Percentiles rank a stretch among this genome's conserved stretches.
Evolutionary conservation across 805 yeast genomes (phyloP).

Genomic region (Myxozyma kluyveri): DNA sequence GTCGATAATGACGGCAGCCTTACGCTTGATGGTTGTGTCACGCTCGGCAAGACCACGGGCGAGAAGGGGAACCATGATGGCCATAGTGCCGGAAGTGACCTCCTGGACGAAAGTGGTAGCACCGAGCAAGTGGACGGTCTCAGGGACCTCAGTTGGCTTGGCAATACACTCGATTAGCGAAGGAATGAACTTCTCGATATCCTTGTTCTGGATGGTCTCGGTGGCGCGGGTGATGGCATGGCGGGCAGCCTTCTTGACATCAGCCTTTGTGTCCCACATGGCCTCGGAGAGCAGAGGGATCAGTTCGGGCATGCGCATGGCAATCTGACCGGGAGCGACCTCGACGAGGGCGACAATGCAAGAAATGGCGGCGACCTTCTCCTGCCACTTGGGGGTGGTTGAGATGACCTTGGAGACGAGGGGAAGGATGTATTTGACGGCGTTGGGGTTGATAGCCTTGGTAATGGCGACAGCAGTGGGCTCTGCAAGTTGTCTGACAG

Average conservation of each 20-base stretch:
- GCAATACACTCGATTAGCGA: constrained; percentile 95
- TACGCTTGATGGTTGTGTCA: constrained; percentile 99
- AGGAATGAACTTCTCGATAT: constrained; percentile 98
- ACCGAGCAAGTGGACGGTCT: constrained; percentile 98
- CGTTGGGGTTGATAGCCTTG: constrained; percentile 81
- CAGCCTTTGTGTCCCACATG: constrained; percentile 99
- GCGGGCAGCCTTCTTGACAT: constrained; percentile 95
- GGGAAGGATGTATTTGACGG: constrained; percentile 89
- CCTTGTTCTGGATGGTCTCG: constrained; percentile 98
- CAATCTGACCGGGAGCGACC: constrained; percentile 91
- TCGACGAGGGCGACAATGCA: constrained; percentile 86
- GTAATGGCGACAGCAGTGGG: constrained; percentile 76
- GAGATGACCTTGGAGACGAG: constrained; percentile 66
- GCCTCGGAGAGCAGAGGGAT: constrained; percentile 98
- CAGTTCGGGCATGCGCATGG: constrained; percentile 99
- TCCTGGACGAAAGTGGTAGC: constrained; percentile 99
- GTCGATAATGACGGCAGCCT: constrained; percentile 98
- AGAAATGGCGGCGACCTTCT: constrained; percentile 86
- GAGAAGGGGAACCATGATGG: constrained; percentile 98
- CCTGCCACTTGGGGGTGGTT: constrained; percentile 87
- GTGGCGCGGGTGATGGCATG: constrained; percentile 94
- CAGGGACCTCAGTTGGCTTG: constrained; percentile 95
- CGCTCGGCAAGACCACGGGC: constrained; percentile 99
- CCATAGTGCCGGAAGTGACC: constrained; percentile 98
- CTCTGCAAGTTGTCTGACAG: constrained; percentile 68